A percentile compares a stretch with the other conserved stretches of the same genome.
Conservation (phyloP, 805 yeast species). For the Candida succiphila region DNA sequence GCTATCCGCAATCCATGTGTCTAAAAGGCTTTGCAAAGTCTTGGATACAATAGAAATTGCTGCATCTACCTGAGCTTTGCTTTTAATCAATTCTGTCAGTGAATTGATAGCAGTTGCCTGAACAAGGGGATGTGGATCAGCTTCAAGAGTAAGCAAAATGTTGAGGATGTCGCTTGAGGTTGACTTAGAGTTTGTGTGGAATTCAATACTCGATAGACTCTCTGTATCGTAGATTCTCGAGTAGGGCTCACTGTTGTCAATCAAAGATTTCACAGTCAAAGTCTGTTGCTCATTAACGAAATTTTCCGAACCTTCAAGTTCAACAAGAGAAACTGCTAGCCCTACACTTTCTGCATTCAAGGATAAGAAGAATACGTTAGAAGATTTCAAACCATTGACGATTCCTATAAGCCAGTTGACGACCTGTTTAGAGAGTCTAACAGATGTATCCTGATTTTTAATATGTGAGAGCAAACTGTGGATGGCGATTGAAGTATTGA, state of each 20-base stretch:
- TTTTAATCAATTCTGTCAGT: constrained; percentile 43
- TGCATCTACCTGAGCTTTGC: constrained; percentile 27
- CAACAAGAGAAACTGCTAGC: constrained; percentile 16
- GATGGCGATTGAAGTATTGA: constrained; percentile 57
- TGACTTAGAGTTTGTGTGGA: constrained; percentile 15
- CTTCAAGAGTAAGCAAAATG: constrained; percentile 47
- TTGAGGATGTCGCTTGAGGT: constrained; percentile 40
- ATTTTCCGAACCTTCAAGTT: constrained; percentile 11
- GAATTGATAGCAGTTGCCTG: constrained; percentile 66
- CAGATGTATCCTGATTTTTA: constrained; percentile 11
- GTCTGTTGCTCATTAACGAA: constrained; percentile 31
- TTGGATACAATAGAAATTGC: constrained; percentile 27
- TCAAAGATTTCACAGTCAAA: constrained; percentile 53
- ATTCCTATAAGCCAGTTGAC: constrained; percentile 13
- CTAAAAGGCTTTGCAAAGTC: constrained; percentile 29
- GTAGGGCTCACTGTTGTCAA: constrained; percentile 53
- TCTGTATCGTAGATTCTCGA: constrained; percentile 50
- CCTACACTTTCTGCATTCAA: constrained; percentile 25
- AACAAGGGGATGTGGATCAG: constrained; percentile 81
- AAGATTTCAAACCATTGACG: constrained; percentile 16
- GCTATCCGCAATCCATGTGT: constrained; percentile 32
- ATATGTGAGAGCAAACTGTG: constrained; percentile 35
- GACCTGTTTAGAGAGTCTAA: constrained; percentile 13
- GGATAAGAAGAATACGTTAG: constrained; percentile 10
- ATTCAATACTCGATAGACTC: constrained; percentile 25